Conservation (phyloP, 2,329 filamentous ascomycete genomes). For the Purpureocillium lavendulum region DNA sequence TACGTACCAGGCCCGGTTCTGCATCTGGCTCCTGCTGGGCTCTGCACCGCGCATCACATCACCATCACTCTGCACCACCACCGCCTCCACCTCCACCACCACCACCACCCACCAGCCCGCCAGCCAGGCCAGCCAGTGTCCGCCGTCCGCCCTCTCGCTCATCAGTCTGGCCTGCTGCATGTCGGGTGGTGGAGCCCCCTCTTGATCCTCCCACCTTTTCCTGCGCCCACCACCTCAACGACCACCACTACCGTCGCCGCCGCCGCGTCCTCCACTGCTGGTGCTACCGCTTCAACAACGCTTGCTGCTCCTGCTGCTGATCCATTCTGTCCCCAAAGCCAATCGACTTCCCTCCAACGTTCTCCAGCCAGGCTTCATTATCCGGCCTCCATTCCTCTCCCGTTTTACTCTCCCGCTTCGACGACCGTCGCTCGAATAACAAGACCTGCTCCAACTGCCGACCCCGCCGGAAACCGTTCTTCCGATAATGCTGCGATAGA, state of each 20-base stretch:
- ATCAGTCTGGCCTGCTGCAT: neutral
- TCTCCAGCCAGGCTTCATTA: neutral
- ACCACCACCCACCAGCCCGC: no score
- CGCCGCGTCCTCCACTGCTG: neutral
- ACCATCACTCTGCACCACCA: no score
- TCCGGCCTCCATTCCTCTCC: neutral
- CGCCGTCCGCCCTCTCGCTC: no score
- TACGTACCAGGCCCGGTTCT: neutral
- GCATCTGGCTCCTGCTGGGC: neutral
- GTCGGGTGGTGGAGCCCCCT: neutral
- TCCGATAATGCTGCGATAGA: slow-evolving; percentile 9
- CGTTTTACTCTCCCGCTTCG: neutral
- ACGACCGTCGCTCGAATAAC: neutral
- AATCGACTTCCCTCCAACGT: neutral
- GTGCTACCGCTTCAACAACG: neutral
- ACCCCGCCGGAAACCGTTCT: neutral
- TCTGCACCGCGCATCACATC: no score
- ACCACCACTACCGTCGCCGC: neutral
- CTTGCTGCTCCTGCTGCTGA: neutral
- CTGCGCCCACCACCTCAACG: neutral
- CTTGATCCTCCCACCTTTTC: slow-evolving; percentile 1
- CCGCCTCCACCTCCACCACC: no score
- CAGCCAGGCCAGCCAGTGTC: no score
- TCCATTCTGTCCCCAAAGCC: neutral
- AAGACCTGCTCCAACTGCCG: neutral